Evolutionary conservation across 345 rosid genomes (phyloP).

Genomic region (Salix purpurea): DNA sequence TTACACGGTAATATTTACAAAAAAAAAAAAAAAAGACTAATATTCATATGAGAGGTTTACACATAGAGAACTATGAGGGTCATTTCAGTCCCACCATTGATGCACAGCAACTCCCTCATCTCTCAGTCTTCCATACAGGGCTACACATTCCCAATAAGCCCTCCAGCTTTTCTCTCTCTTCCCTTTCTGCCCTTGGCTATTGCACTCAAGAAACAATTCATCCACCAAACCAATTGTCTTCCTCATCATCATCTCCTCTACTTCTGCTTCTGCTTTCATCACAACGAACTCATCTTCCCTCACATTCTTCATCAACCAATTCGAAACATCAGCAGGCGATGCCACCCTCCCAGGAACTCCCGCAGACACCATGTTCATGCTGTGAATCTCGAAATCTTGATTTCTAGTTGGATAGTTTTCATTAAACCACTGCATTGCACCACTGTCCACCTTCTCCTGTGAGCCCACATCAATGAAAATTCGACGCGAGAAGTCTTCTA

Average conservation of each 20-base stretch:
- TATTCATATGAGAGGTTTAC: neutral
- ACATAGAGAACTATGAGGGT: neutral
- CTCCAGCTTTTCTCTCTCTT: conserved; percentile 26
- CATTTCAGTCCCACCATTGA: conserved; percentile 41
- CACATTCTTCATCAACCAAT: conserved; percentile 34
- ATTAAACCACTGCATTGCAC: conserved; percentile 29
- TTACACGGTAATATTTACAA: too few relatives aligned
- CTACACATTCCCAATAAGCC: conserved; percentile 51
- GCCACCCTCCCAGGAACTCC: neutral
- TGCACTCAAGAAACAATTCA: conserved; percentile 43
- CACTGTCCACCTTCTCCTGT: conserved; percentile 17
- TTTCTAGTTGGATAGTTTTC: conserved; percentile 33
- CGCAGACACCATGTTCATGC: conserved; percentile 6
- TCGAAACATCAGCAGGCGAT: conserved; percentile 14
- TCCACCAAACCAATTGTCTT: conserved; percentile 30
- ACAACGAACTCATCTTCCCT: conserved; percentile 41
- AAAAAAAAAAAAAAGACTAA: too few relatives aligned
- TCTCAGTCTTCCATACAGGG: conserved; percentile 42
- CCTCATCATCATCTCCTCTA: conserved; percentile 31
- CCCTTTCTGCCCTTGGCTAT: conserved; percentile 27
- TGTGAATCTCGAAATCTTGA: conserved; percentile 30
- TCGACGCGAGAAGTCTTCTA: conserved; percentile 28
- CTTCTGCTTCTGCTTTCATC: conserved; percentile 46
- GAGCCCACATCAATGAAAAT: conserved; percentile 27
- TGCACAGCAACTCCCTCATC: conserved; percentile 46